phyloP scores from a whole-genome alignment of 1,139 yeast genomes.

The Zygosaccharomyces sapae region DNA sequence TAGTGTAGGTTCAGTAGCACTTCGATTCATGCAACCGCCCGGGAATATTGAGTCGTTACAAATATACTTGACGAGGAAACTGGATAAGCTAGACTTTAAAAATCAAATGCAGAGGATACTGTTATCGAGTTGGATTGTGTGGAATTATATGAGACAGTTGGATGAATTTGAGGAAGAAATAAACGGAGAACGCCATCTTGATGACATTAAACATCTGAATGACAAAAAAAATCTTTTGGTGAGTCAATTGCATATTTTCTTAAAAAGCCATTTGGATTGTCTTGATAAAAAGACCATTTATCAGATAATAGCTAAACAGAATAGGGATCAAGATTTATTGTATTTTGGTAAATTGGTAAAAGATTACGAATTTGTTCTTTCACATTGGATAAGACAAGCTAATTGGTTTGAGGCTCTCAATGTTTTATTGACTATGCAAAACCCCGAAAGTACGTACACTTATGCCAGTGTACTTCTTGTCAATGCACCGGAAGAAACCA shows the following conservation, averaged over 20 bases:
- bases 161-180: constrained; percentile 45
- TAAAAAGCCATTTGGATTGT: constrained; percentile 45
- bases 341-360: constrained; percentile 63
- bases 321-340: constrained; percentile 59
- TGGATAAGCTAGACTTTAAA: constrained; percentile 39
- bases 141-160: constrained; percentile 52
- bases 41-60: constrained; percentile 46
- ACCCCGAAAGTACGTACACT: constrained; percentile 53
- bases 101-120: constrained; percentile 54
- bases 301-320: constrained; percentile 65
- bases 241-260: constrained; percentile 48
- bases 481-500: constrained; percentile 65
- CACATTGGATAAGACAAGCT: constrained; percentile 62
- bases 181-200: constrained; percentile 28
- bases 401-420: constrained; percentile 73
- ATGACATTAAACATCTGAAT: constrained; percentile 26
- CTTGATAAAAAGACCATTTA: constrained; percentile 66
- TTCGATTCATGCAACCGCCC: constrained; percentile 51
- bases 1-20: constrained; percentile 65
- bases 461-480: constrained; percentile 64
- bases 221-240: constrained; percentile 29
- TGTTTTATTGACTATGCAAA: constrained; percentile 43
- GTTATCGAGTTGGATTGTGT: constrained; percentile 81
- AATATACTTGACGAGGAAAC: constrained; percentile 54
- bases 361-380: constrained; percentile 66